These are phyloP conservation scores for Acacia crassicarpa DNA, from an alignment of 306 rosid species.

Conservation along the genomic window DNA sequence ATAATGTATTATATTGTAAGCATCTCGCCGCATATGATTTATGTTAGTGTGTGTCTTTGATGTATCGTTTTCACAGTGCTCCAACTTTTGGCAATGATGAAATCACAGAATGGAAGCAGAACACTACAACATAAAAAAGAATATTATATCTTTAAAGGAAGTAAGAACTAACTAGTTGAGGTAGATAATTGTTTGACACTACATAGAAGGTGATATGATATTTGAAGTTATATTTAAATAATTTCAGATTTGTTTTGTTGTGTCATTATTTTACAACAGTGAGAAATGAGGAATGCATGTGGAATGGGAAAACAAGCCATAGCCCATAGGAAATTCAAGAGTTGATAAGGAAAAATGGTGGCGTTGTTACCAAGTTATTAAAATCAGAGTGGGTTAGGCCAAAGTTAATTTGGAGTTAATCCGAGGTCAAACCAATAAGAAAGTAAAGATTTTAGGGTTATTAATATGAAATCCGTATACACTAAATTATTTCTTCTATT, in stretches of 20 bases:
- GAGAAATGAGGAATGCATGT: neutral
- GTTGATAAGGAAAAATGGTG: constrained; percentile 56
- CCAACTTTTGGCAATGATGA: constrained; percentile 25
- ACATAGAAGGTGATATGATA: neutral
- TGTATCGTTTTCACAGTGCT: constrained; percentile 31
- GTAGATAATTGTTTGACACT: neutral
- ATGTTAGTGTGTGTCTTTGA: constrained; percentile 19
- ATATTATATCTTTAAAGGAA: neutral
- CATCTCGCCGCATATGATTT: constrained; percentile 65
- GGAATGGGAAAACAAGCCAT: neutral
- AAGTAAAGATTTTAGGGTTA: too few species aligned
- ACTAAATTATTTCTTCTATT: neutral
- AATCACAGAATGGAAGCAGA: neutral
- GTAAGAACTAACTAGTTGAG: neutral
- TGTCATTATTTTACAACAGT: neutral
- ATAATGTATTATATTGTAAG: neutral
- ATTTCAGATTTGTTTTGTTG: neutral
- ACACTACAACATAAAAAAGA: neutral
- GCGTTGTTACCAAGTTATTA: constrained; percentile 30
- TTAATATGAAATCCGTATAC: neutral
- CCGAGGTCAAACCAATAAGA: too few species aligned
- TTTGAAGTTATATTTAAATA: too few species aligned
- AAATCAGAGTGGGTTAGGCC: too few species aligned
- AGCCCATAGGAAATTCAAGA: neutral
- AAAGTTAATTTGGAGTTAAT: too few species aligned